Evolutionary conservation across 352 stramenopile genomes (phyloP).

Genomic region (Pythium apleroticum): DNA sequence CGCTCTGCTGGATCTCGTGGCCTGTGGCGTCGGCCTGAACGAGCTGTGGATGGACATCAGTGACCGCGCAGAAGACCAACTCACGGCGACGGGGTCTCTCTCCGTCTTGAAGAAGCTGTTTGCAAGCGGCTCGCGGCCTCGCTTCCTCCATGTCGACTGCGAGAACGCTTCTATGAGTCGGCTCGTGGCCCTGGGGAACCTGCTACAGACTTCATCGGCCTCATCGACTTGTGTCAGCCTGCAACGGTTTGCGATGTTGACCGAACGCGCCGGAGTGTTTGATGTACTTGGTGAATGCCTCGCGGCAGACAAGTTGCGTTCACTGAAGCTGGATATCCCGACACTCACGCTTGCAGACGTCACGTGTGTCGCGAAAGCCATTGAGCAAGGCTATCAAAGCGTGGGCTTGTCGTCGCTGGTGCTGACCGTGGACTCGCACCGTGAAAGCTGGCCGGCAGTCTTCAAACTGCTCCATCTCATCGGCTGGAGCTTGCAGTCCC

Average conservation of each 20-base stretch:
- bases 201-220: neutral
- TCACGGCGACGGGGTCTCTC: neutral
- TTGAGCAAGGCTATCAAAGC: neutral
- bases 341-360: neutral
- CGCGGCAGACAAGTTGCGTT: neutral
- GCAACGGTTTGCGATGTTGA: constrained; percentile 3
- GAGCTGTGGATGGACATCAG: constrained; percentile 20
- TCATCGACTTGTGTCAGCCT: neutral
- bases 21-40: neutral
- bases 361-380: neutral
- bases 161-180: constrained; percentile 7
- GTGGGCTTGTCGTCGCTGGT: neutral
- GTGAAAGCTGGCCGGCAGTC: constrained; percentile 4
- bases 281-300: constrained; percentile 8
- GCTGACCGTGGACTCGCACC: constrained; percentile 10
- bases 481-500: neutral
- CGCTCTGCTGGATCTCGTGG: constrained; percentile 1
- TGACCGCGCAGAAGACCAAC: constrained; percentile 10
- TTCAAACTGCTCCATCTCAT: constrained; percentile 6
- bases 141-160: constrained; percentile 11
- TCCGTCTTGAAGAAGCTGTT: constrained; percentile 18
- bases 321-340: constrained; percentile 16
- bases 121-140: neutral
- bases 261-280: constrained; percentile 1
- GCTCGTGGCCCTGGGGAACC: neutral